These are phyloP conservation scores for Metarhizium album DNA, from an alignment of 2,329 filamentous ascomycete species.

Conservation along the genomic window DNA sequence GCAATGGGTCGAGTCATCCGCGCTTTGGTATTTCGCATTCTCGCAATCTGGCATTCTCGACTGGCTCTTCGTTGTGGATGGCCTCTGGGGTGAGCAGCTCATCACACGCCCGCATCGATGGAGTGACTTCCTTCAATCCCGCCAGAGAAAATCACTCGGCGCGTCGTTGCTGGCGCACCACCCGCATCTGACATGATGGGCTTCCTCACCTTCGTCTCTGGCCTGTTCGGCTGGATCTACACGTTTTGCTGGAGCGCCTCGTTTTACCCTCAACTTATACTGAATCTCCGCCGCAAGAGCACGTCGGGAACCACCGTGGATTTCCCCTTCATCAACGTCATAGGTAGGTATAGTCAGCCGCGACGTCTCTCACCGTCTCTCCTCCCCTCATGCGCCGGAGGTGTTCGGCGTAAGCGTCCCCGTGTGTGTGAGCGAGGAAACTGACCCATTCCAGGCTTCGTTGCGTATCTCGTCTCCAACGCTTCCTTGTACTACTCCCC, in stretches of 20 bases:
- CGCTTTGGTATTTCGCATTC: no score
- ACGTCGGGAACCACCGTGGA: constrained; percentile 81
- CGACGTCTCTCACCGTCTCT: no score
- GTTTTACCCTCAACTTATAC: constrained; percentile 83
- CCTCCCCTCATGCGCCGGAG: no score
- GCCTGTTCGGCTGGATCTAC: constrained; percentile 65
- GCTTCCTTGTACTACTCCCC: constrained; percentile 68
- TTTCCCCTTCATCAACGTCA: constrained; percentile 65
- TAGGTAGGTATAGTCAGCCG: constrained; percentile 40
- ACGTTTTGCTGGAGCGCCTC: constrained; percentile 71
- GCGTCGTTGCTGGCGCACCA: not conserved
- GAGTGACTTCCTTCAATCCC: not conserved
- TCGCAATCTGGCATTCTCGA: no score
- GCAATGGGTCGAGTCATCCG: no score
- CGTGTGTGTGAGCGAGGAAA: not conserved
- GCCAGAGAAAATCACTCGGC: not conserved
- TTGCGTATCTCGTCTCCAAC: constrained; percentile 67
- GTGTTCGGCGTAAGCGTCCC: no score
- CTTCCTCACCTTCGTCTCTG: constrained; percentile 40
- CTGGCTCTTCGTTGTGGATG: no score
- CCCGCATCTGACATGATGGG: constrained; percentile 7
- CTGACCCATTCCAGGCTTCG: constrained; percentile 43
- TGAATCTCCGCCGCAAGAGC: constrained; percentile 66
- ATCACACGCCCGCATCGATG: not conserved
- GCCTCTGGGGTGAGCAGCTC: not conserved